Conservation (phyloP, 208 protist species). For the Trypanosoma theileri region DNA sequence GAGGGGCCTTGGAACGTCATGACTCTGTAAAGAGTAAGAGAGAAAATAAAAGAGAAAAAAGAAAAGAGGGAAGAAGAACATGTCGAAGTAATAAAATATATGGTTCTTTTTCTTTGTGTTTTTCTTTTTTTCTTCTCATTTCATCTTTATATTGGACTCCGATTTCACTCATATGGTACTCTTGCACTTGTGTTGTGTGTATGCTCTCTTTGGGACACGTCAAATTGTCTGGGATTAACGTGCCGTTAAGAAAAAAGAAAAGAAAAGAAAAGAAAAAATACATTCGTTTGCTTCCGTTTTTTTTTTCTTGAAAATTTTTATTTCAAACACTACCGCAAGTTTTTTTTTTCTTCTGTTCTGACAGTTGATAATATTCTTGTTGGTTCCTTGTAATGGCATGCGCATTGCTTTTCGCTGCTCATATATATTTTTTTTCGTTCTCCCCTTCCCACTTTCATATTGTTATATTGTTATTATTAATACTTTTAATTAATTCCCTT, state of each 20-base stretch:
- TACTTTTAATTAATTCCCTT: background rate
- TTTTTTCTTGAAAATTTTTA: background rate
- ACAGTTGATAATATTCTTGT: too few relatives aligned
- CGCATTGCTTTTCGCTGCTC: too few relatives aligned
- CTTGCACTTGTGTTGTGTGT: too few relatives aligned
- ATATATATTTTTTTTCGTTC: background rate
- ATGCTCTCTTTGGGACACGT: background rate
- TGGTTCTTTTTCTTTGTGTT: background rate
- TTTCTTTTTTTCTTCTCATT: background rate
- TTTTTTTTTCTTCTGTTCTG: too few relatives aligned
- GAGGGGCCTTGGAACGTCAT: constrained; percentile 27
- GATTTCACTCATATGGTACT: too few relatives aligned
- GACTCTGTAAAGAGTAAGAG: constrained; percentile 3
- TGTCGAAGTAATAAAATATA: too few relatives aligned
- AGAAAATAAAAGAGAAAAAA: background rate
- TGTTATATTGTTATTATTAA: constrained; percentile 3
- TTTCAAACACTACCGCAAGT: too few relatives aligned
- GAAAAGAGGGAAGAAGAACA: background rate
- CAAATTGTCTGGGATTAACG: background rate
- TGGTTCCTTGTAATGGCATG: too few relatives aligned
- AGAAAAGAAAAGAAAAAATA: background rate
- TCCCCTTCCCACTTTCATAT: too few relatives aligned
- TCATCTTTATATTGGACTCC: too few relatives aligned
- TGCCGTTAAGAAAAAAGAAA: constrained; percentile 1
- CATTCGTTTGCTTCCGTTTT: background rate